A percentile compares a stretch with the other conserved stretches of the same genome.
Conservation (phyloP, 2,329 filamentous ascomycete species). For the Leptodontidium sp. region DNA sequence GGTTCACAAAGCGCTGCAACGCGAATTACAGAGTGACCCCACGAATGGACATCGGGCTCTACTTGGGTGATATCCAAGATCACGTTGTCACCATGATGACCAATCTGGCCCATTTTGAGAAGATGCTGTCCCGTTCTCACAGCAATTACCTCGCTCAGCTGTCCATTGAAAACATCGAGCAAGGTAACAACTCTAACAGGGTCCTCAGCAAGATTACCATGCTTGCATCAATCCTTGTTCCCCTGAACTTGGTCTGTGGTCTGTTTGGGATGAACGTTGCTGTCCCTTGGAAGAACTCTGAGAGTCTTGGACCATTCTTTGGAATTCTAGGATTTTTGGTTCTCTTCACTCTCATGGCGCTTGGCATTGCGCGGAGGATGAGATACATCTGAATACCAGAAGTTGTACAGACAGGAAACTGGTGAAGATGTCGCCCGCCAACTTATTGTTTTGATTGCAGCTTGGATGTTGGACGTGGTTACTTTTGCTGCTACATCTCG, state of each 20-base stretch:
- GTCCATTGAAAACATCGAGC: conserved; percentile 87
- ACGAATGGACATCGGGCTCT: conserved; percentile 94
- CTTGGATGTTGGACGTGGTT: background rate
- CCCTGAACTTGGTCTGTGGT: conserved; percentile 85
- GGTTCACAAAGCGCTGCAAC: conserved; percentile 98
- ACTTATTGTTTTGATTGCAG: background rate
- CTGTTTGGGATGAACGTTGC: conserved; percentile 79
- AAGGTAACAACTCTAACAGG: conserved; percentile 88
- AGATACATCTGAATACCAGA: conserved; percentile 42
- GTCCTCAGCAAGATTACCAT: conserved; percentile 95
- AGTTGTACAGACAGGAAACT: background rate
- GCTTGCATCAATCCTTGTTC: conserved; percentile 93
- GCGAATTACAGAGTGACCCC: conserved; percentile 96
- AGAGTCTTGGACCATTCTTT: conserved; percentile 63
- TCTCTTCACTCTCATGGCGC: conserved; percentile 52
- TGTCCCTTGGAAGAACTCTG: conserved; percentile 67
- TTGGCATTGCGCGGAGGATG: conserved; percentile 40
- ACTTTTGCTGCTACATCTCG: background rate
- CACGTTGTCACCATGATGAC: conserved; percentile 99
- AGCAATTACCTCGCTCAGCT: conserved; percentile 96
- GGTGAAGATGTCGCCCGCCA: background rate
- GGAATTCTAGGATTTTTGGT: conserved; percentile 65
- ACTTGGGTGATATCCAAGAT: conserved; percentile 97
- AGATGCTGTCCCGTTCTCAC: conserved; percentile 93
- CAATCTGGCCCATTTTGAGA: conserved; percentile 94